Evolutionary conservation across 805 yeast genomes (phyloP), one percentile per base, ranked within the genome.

Genomic region (Schwanniomyces pseudopolymorphus): DNA sequence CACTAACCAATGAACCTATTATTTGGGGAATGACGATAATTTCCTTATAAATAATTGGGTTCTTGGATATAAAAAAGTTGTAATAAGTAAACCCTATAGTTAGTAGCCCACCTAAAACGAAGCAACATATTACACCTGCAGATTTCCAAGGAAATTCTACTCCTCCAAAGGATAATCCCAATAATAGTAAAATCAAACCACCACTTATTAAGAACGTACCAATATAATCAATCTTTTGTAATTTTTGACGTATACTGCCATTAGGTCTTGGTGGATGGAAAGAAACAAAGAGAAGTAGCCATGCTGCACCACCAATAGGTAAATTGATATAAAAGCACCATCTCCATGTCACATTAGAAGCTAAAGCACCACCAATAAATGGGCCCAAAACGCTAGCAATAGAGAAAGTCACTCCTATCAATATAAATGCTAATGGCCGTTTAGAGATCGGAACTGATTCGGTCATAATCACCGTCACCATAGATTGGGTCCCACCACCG

Each of bases 311-410:
- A 14, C 87, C 87, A 28, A 84, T 62, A 2, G 89, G 88, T 31
- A 86, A 60, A 60, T 85, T 85, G 51, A 86, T 72, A 63, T 80
- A 86, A 59, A 84, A 86, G 55, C 88, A 81, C 89, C 90, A 84
- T 56, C 90, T 70, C 90, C 90, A 85, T n/a, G 79, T 66, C 4
- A 74, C 80, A 43, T 75, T 66, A 2, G 79, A 64, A 1, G 87
- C 74, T 46, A 85, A 77, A 0, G 81, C 83, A 25, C 89, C 89
- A 11, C 89, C 89, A 20, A 84, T 58, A 33, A 83, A 66, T 0
- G 90, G 89, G 1, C 89, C 89, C 19, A 73, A 52, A 7, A 79
- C 81, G 7, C 79, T 70, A 0, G 85, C 77, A 2, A 77, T 63
- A 0, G 79, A 75, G 54, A 74, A 81, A 0, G 75, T 70, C 5